Percentiles rank a stretch among this genome's conserved stretches.
Evolutionary conservation across 495 filamentous ascomycete genomes (phyloP).

Genomic region (Penicillium paxilli): DNA sequence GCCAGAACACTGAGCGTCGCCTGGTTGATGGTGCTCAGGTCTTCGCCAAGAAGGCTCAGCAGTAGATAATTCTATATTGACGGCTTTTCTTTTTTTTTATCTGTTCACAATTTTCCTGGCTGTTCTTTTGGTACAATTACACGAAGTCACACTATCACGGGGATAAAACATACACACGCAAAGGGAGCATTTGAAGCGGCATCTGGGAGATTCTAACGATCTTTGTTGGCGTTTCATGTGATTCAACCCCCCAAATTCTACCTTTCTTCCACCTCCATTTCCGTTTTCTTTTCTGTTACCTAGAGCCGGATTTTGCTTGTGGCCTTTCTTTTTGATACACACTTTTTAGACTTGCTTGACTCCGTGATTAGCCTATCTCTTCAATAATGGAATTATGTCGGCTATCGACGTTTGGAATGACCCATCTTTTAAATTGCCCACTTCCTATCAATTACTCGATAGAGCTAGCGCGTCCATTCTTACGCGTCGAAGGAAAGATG

Average conservation of each 20-base stretch:
- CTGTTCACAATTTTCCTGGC: background rate
- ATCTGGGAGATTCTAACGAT: slow-evolving; percentile 30
- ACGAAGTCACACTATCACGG: slow-evolving; percentile 26
- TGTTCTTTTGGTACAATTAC: slow-evolving; percentile 22
- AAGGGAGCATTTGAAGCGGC: slow-evolving; percentile 33
- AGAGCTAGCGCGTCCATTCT: too few species aligned
- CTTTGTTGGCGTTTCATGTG: slow-evolving; percentile 37
- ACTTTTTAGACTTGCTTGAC: slow-evolving; percentile 24
- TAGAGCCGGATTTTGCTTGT: slow-evolving; percentile 17
- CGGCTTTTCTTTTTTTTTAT: slow-evolving; percentile 1
- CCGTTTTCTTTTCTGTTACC: slow-evolving; percentile 20
- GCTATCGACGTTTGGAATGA: slow-evolving; percentile 1
- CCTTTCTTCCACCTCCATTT: slow-evolving; percentile 21
- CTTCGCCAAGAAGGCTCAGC: slow-evolving; percentile 51
- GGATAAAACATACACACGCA: slow-evolving; percentile 24
- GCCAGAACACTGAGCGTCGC: slow-evolving; percentile 85
- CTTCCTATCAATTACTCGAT: background rate
- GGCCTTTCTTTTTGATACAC: slow-evolving; percentile 17
- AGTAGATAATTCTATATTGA: slow-evolving; percentile 30
- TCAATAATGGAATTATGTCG: slow-evolving; percentile 13
- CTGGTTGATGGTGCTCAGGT: slow-evolving; percentile 75
- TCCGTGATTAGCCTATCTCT: slow-evolving; percentile 12
- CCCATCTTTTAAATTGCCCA: background rate
- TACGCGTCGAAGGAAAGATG: too few species aligned
- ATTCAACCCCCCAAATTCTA: slow-evolving; percentile 20